Percentiles rank a stretch among this genome's conserved stretches.
Evolutionary conservation across 2,329 filamentous ascomycete genomes (phyloP).

Genomic region (Cercospora sesami): DNA sequence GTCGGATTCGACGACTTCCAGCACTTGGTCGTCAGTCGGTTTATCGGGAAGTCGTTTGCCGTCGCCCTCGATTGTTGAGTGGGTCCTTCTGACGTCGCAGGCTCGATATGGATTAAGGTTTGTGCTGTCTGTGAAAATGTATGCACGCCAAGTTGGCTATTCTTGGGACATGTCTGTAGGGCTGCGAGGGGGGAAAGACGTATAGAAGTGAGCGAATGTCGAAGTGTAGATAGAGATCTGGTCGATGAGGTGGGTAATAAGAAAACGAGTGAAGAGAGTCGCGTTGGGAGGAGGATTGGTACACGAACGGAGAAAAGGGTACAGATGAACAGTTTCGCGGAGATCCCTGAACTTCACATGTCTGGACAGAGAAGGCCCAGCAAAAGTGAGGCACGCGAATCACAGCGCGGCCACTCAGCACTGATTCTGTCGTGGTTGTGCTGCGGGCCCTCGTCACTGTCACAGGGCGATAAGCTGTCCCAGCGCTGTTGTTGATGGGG

Average conservation of each 20-base stretch:
- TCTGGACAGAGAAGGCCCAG: background rate
- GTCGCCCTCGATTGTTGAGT: conserved; percentile 2
- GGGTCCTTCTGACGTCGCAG: conserved; percentile 16
- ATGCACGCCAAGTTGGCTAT: background rate
- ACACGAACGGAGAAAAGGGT: background rate
- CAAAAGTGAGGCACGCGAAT: background rate
- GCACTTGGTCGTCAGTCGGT: conserved; percentile 24
- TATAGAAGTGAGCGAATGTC: background rate
- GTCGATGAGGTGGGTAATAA: background rate
- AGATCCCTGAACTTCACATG: conserved; percentile 1
- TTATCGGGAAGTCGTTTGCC: conserved; percentile 2
- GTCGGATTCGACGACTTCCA: conserved; percentile 18
- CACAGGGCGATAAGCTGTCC: background rate
- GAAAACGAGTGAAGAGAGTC: background rate
- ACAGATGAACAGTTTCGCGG: background rate
- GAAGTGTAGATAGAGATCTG: background rate
- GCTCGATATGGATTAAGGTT: conserved; percentile 1
- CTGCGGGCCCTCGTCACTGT: conserved; percentile 1
- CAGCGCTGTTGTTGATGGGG: background rate
- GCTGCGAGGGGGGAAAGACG: background rate
- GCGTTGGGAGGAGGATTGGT: background rate
- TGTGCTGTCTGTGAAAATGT: background rate
- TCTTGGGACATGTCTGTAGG: background rate
- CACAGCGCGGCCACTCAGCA: background rate
- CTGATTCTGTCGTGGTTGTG: background rate